Conservation (phyloP, 2,329 filamentous ascomycete species). For the Raffaelea deltoideospora region DNA sequence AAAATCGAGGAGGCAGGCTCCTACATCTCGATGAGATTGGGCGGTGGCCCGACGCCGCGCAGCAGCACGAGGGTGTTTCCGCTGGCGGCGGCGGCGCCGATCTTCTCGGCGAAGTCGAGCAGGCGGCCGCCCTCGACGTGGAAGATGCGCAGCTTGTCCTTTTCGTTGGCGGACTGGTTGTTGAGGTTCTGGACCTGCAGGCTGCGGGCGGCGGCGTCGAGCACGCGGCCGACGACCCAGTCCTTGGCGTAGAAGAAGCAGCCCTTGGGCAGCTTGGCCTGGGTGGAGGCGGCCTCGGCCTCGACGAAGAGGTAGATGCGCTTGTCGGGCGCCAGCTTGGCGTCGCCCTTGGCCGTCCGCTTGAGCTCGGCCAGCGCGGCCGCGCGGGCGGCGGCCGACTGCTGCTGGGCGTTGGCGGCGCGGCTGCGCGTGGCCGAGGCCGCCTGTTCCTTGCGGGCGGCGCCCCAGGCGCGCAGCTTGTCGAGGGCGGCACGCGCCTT, state of each 20-base stretch:
- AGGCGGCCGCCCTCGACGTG: slow-evolving; percentile 82
- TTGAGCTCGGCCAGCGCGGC: slow-evolving; percentile 66
- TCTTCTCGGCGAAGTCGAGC: slow-evolving; percentile 76
- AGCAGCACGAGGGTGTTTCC: slow-evolving; percentile 86
- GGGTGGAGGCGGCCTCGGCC: slow-evolving; percentile 73
- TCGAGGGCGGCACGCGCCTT: slow-evolving; percentile 58
- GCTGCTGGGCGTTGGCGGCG: slow-evolving; percentile 22
- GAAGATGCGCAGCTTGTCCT: slow-evolving; percentile 72
- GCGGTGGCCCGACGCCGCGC: slow-evolving; percentile 68
- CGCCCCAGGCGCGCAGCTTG: slow-evolving; percentile 66
- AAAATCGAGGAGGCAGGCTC: too few species aligned
- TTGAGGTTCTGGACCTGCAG: slow-evolving; percentile 75
- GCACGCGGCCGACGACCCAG: slow-evolving; percentile 75
- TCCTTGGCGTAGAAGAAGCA: slow-evolving; percentile 69
- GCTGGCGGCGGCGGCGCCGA: slow-evolving; percentile 56
- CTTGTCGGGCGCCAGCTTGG: slow-evolving; percentile 65
- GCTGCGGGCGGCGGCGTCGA: slow-evolving; percentile 63
- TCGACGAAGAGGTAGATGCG: slow-evolving; percentile 85
- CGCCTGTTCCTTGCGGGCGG: slow-evolving; percentile 53
- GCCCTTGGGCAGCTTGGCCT: slow-evolving; percentile 66
- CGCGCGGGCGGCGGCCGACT: slow-evolving; percentile 41
- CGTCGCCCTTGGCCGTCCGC: slow-evolving; percentile 78
- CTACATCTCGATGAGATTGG: slow-evolving; percentile 50
- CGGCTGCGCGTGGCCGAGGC: slow-evolving; percentile 43
- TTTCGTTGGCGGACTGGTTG: slow-evolving; percentile 60